phyloP scores from a whole-genome alignment of 352 stramenopile genomes.

The Phytophthora uliginosa region DNA sequence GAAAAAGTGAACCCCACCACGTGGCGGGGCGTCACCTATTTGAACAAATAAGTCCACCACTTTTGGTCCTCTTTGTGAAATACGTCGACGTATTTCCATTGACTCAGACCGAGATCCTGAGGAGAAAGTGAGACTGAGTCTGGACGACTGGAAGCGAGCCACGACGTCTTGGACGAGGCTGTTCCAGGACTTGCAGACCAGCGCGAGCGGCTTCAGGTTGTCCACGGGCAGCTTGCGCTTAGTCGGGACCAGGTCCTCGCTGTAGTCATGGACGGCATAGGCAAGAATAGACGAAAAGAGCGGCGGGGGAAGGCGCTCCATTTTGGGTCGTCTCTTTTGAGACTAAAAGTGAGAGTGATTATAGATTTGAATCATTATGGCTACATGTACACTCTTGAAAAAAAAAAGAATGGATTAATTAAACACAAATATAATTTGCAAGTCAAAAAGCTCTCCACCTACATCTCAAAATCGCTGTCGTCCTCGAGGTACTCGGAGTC shows the following conservation, averaged over 20 bases:
- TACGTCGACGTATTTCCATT: constrained; percentile 15
- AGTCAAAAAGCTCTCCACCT: not conserved
- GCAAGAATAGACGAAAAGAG: constrained; percentile 40
- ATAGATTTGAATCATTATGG: not conserved
- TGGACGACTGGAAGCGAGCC: constrained; percentile 16
- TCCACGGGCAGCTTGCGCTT: constrained; percentile 1
- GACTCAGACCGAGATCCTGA: constrained; percentile 25
- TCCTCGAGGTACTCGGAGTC: not conserved
- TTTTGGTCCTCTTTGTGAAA: constrained; percentile 27
- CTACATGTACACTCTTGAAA: not conserved
- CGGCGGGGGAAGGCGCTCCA: constrained; percentile 33
- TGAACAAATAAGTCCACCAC: constrained; percentile 41
- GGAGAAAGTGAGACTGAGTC: constrained; percentile 30
- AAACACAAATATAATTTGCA: no score
- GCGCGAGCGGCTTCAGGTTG: constrained; percentile 26
- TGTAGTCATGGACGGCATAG: constrained; percentile 36
- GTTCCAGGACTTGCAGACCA: constrained; percentile 40
- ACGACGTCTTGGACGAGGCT: constrained; percentile 31
- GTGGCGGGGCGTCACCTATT: constrained; percentile 24
- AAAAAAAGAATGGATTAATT: no score
- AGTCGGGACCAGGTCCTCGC: constrained; percentile 16
- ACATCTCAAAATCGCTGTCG: constrained; percentile 5
- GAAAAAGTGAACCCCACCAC: not conserved
- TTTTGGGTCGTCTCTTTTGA: not conserved
- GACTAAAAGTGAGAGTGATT: not conserved